These are phyloP conservation scores for Lipomyces mesembrius DNA, from an alignment of 805 yeast genomes.

Conservation along the genomic window DNA sequence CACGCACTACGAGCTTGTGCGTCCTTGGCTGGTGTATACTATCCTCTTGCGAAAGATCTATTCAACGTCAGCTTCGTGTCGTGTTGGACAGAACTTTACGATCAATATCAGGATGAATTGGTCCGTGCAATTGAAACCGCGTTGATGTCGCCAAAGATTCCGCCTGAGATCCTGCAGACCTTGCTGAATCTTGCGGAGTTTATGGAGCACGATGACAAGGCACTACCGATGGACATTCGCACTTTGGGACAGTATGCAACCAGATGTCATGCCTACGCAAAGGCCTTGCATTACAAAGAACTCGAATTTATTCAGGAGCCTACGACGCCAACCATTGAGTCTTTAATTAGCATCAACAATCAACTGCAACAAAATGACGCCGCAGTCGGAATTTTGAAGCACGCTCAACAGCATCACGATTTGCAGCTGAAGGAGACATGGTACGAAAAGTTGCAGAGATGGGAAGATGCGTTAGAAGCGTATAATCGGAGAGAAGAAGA, in stretches of 20 bases:
- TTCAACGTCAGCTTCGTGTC: conserved; percentile 95
- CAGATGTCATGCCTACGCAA: conserved; percentile 95
- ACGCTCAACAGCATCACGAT: conserved; percentile 78
- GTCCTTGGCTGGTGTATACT: conserved; percentile 80
- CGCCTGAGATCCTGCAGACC: conserved; percentile 94
- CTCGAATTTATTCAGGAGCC: conserved; percentile 93
- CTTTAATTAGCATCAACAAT: conserved; percentile 88
- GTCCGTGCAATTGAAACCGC: conserved; percentile 86
- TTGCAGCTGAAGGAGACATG: conserved; percentile 93
- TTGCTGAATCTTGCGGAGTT: conserved; percentile 89
- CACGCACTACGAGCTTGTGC: conserved; percentile 94
- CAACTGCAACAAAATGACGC: conserved; percentile 97
- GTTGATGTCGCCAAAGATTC: conserved; percentile 83
- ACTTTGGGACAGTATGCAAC: conserved; percentile 92
- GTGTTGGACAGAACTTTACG: conserved; percentile 91
- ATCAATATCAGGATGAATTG: conserved; percentile 86
- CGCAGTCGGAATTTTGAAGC: conserved; percentile 93
- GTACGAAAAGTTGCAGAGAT: conserved; percentile 94
- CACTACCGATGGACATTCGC: conserved; percentile 87
- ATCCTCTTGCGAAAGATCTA: conserved; percentile 84
- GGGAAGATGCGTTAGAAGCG: conserved; percentile 97
- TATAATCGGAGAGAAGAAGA: conserved; percentile 73
- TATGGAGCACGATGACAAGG: conserved; percentile 96
- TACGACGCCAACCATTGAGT: conserved; percentile 86
- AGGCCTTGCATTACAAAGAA: conserved; percentile 94